Conservation (phyloP, 108 stramenopile species). For the Pelagomonas calceolata region DNA sequence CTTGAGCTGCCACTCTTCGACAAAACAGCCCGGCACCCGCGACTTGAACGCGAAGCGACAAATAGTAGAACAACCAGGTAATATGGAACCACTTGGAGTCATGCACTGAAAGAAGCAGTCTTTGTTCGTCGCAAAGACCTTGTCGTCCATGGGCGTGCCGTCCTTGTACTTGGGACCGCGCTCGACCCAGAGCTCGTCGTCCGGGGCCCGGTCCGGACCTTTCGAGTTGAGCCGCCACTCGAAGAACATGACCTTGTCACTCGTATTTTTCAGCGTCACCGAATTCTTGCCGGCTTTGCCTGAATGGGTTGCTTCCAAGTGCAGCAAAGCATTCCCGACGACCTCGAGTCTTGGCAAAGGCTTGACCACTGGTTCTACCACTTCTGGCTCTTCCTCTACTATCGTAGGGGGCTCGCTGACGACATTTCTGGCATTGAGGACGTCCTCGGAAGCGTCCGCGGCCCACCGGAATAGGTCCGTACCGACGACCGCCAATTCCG, state of each 20-base stretch:
- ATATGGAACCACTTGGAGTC: neutral
- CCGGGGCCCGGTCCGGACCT: neutral
- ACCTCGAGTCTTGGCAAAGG: neutral
- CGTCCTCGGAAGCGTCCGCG: neutral
- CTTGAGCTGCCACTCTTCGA: neutral
- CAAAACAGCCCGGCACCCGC: neutral
- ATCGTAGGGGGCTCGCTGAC: neutral
- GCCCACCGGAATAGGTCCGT: neutral
- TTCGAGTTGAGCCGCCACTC: constrained; percentile 4
- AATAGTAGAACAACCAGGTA: neutral
- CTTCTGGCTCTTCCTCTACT: too few species aligned
- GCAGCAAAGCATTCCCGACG: neutral
- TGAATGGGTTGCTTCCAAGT: constrained; percentile 1
- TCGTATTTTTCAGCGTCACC: neutral
- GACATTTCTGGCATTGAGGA: neutral
- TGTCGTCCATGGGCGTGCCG: neutral
- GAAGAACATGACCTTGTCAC: constrained; percentile 3
- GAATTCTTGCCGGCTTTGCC: neutral
- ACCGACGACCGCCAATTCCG: neutral
- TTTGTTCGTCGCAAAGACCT: neutral
- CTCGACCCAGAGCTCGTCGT: too few species aligned
- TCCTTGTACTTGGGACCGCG: too few species aligned
- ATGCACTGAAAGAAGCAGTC: constrained; percentile 4
- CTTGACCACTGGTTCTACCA: too few species aligned
- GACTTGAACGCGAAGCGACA: constrained; percentile 4